Evolutionary conservation across 148 eudicot species (phyloP).

Genomic region (Pharnaceum exiguum): DNA sequence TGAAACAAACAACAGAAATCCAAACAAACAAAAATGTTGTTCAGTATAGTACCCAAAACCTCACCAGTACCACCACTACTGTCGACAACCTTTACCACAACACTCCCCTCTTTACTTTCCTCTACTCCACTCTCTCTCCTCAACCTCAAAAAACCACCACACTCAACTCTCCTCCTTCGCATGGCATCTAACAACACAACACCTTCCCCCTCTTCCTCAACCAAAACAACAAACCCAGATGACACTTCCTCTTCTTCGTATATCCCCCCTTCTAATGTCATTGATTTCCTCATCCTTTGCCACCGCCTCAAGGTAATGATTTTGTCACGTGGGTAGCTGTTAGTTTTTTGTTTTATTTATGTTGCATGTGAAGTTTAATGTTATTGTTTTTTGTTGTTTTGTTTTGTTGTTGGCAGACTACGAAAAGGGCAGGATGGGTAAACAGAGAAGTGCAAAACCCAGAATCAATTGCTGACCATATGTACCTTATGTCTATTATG

Average conservation of each 20-base stretch:
- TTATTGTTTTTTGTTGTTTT: background rate
- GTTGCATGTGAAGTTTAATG: background rate
- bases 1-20: no score
- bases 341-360: background rate
- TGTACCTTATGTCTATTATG: slow-evolving; percentile 97
- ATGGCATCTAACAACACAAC: slow-evolving; percentile 19
- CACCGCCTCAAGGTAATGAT: slow-evolving; percentile 71
- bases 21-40: no score
- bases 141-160: slow-evolving; percentile 11
- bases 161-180: slow-evolving; percentile 4
- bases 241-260: slow-evolving; percentile 5
- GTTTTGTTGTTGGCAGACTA: slow-evolving; percentile 41
- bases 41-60: no score
- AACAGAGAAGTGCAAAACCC: slow-evolving; percentile 57
- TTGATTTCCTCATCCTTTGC: slow-evolving; percentile 86
- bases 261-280: slow-evolving; percentile 69
- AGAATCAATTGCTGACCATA: slow-evolving; percentile 92
- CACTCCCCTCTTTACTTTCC: slow-evolving; percentile 6
- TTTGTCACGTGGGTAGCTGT: background rate
- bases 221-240: background rate
- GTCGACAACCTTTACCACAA: background rate
- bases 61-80: background rate
- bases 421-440: slow-evolving; percentile 95
- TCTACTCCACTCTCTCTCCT: slow-evolving; percentile 6
- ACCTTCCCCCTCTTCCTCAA: background rate